phyloP scores from a whole-genome alignment of 768 basidiomycete genomes.

The Lactifluus hygrophoroides region DNA sequence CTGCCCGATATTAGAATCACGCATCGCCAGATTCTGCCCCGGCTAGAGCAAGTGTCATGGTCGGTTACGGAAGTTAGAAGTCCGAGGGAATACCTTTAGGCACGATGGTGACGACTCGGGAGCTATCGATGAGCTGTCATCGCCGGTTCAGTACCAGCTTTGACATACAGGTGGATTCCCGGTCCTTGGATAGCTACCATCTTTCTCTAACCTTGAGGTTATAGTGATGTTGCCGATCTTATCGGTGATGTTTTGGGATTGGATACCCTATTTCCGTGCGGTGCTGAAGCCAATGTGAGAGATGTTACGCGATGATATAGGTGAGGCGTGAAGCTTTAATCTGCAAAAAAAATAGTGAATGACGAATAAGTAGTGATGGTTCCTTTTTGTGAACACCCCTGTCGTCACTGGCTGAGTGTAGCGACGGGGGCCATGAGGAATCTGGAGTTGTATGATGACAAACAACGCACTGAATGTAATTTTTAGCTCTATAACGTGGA shows the following conservation, averaged over 20 bases:
- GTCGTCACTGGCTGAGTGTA: not conserved
- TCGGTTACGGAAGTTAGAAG: not conserved
- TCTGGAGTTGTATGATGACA: not conserved
- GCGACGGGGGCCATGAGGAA: not conserved
- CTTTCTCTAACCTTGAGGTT: not conserved
- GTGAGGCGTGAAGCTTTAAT: not conserved
- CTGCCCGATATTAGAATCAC: not conserved
- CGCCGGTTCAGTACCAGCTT: not conserved
- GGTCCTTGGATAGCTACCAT: not conserved
- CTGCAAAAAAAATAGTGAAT: not conserved
- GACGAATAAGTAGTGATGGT: not conserved
- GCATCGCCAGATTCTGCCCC: not conserved
- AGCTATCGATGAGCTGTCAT: not conserved
- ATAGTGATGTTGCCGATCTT: not conserved
- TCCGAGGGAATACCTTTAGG: not conserved
- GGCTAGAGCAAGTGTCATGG: not conserved
- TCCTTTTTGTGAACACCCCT: not conserved
- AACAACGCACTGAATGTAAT: not conserved
- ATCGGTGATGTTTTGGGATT: not conserved
- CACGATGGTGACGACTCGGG: not conserved
- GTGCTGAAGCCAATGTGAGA: not conserved
- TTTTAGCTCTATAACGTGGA: not conserved
- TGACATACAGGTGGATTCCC: not conserved
- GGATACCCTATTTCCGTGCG: not conserved
- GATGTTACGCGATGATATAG: not conserved